Conservation (phyloP, 1,284 basidiomycete species). For the Moesziomyces globuligerus region DNA sequence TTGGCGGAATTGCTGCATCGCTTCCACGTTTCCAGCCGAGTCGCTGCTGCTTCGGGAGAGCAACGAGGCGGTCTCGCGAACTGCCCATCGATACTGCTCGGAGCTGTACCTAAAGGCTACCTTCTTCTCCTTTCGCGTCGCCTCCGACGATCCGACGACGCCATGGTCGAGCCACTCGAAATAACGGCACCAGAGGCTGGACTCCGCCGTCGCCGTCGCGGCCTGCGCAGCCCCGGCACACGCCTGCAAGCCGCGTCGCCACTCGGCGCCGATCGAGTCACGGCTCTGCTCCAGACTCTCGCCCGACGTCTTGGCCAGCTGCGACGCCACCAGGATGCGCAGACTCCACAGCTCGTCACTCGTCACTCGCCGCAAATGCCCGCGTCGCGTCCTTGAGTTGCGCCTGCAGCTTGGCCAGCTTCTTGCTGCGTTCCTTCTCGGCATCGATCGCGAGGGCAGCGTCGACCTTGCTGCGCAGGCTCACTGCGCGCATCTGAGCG, state of each 20-base stretch:
- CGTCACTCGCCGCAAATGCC: slow-evolving; percentile 25
- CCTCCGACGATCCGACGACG: slow-evolving; percentile 3
- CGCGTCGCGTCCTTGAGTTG: slow-evolving; percentile 32
- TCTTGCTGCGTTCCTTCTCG: slow-evolving; percentile 20
- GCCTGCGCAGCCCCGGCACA: slow-evolving; percentile 18
- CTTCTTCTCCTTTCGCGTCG: slow-evolving; percentile 25
- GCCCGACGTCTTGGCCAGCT: slow-evolving; percentile 15
- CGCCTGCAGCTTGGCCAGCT: slow-evolving; percentile 15
- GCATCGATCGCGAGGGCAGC: slow-evolving; percentile 10
- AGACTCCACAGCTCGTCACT: slow-evolving; percentile 45
- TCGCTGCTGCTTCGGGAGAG: slow-evolving; percentile 26
- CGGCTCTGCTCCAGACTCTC: slow-evolving; percentile 12
- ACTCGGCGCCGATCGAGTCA: slow-evolving; percentile 28
- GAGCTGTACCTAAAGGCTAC: slow-evolving; percentile 19
- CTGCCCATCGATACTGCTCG: slow-evolving; percentile 39
- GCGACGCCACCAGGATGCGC: slow-evolving; percentile 28
- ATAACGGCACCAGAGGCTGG: slow-evolving; percentile 30
- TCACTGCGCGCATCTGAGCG: slow-evolving; percentile 35
- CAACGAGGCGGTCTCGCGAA: slow-evolving; percentile 36
- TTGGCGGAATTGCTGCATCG: slow-evolving; percentile 30
- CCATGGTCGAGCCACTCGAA: slow-evolving; percentile 42
- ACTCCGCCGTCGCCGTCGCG: slow-evolving; percentile 7
- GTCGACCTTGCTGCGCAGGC: slow-evolving; percentile 24
- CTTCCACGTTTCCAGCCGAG: slow-evolving; percentile 16
- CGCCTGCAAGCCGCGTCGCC: slow-evolving; percentile 34